Percentiles rank a stretch among this genome's conserved stretches.
Evolutionary conservation across 768 basidiomycete genomes (phyloP).

Genomic region (Russula dissimulans): DNA sequence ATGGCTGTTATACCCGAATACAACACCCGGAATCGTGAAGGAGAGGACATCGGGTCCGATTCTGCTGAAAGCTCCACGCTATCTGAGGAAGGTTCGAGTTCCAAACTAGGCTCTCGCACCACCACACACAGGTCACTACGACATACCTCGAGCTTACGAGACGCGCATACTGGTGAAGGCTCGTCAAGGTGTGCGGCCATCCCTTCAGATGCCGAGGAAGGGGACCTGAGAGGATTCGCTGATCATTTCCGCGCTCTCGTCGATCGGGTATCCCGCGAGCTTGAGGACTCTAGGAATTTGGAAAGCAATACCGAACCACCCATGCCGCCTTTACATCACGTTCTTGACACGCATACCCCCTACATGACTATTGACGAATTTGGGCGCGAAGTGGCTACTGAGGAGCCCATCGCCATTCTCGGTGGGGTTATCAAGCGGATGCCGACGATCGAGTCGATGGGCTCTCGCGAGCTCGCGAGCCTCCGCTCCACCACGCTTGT

Average conservation of each 20-base stretch:
- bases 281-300: constrained; percentile 38
- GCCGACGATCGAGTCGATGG: constrained; percentile 75
- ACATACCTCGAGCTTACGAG: constrained; percentile 1
- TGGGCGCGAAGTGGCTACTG: constrained; percentile 29
- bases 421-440: constrained; percentile 61
- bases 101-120: constrained; percentile 3
- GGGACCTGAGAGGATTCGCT: constrained; percentile 35
- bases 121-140: neutral
- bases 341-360: constrained; percentile 21
- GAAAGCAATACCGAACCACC: constrained; percentile 16
- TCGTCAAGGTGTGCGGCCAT: neutral
- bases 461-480: constrained; percentile 46
- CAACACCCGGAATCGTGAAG: neutral
- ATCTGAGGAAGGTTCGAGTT: constrained; percentile 9
- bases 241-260: constrained; percentile 45
- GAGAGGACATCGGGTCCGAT: neutral
- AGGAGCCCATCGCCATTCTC: constrained; percentile 49
- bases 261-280: constrained; percentile 42
- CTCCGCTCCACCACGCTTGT: constrained; percentile 15
- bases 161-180: neutral
- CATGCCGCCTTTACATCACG: constrained; percentile 12
- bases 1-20: constrained; percentile 15
- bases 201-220: constrained; percentile 20
- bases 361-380: constrained; percentile 37
- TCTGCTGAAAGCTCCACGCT: constrained; percentile 3